phyloP scores from a whole-genome alignment of 768 basidiomycete genomes.

The Tricholoma bakamatsutake region DNA sequence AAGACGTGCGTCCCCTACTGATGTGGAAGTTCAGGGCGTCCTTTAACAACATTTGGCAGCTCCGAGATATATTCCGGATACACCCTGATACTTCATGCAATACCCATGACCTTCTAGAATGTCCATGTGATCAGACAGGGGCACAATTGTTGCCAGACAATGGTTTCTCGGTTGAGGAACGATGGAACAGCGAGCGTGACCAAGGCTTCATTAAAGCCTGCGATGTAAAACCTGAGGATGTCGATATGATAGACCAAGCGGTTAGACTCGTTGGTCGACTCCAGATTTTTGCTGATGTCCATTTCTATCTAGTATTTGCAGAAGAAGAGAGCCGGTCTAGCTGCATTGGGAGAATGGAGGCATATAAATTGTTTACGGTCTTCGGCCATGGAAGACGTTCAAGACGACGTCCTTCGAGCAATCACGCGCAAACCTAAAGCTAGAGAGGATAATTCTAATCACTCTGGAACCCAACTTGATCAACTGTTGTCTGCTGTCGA shows the following conservation, averaged over 20 bases:
- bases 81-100: conserved; percentile 76
- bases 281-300: conserved; percentile 5
- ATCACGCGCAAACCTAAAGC: conserved; percentile 8
- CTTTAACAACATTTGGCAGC: conserved; percentile 36
- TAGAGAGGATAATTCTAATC: not conserved
- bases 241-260: conserved; percentile 44
- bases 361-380: conserved; percentile 70
- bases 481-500: conserved; percentile 38
- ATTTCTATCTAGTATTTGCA: conserved; percentile 44
- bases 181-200: conserved; percentile 17
- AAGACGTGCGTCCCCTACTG: conserved; percentile 54
- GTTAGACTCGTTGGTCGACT: conserved; percentile 30
- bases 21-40: not conserved
- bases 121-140: conserved; percentile 48
- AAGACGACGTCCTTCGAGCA: conserved; percentile 59
- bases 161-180: conserved; percentile 23
- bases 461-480: conserved; percentile 11
- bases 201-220: conserved; percentile 64
- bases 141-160: conserved; percentile 14
- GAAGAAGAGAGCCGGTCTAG: conserved; percentile 64
- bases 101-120: conserved; percentile 89
- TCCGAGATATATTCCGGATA: conserved; percentile 90
- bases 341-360: conserved; percentile 75
- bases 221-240: conserved; percentile 41
- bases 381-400: conserved; percentile 41